phyloP scores from a whole-genome alignment of 2,329 filamentous ascomycete genomes.

The Orbilia quercus region DNA sequence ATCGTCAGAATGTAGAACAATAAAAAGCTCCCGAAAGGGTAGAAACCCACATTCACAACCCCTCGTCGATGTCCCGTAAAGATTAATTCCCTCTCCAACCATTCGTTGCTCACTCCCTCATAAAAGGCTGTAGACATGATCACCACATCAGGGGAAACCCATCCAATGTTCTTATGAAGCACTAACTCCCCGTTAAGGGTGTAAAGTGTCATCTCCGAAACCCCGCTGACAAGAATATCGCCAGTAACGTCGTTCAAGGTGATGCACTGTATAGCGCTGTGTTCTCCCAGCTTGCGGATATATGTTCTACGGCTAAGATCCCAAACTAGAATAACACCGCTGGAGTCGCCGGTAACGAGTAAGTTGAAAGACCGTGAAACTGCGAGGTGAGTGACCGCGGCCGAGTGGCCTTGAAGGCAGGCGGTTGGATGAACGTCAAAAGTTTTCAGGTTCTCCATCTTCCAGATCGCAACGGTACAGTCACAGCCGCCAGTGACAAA shows the following conservation, averaged over 20 bases:
- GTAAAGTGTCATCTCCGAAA: constrained; percentile 79
- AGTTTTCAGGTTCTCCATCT: constrained; percentile 73
- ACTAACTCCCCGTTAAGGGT: constrained; percentile 88
- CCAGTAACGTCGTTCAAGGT: constrained; percentile 90
- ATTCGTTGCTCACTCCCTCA: constrained; percentile 89
- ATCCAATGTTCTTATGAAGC: constrained; percentile 84
- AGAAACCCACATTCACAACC: constrained; percentile 77
- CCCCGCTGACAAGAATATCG: constrained; percentile 85
- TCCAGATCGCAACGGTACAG: constrained; percentile 88
- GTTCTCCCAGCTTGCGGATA: constrained; percentile 75
- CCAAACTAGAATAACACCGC: constrained; percentile 89
- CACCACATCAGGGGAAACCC: constrained; percentile 69
- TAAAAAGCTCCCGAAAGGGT: no score
- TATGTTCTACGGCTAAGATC: constrained; percentile 92
- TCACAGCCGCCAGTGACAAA: constrained; percentile 91
- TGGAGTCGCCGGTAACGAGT: constrained; percentile 82
- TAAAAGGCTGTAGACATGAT: constrained; percentile 85
- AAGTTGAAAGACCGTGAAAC: constrained; percentile 89
- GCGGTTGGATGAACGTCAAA: constrained; percentile 83
- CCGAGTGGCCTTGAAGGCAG: constrained; percentile 89
- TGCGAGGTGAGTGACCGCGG: constrained; percentile 81
- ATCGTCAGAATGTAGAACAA: constrained; percentile 4
- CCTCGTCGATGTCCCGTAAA: constrained; percentile 90
- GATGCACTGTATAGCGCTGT: constrained; percentile 73
- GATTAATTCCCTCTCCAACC: constrained; percentile 84